Percentiles rank a stretch among this genome's conserved stretches.
These are phyloP conservation scores for Gentiana macrophylla DNA, from an alignment of 257 asterid genomes.

Conservation along the genomic window DNA sequence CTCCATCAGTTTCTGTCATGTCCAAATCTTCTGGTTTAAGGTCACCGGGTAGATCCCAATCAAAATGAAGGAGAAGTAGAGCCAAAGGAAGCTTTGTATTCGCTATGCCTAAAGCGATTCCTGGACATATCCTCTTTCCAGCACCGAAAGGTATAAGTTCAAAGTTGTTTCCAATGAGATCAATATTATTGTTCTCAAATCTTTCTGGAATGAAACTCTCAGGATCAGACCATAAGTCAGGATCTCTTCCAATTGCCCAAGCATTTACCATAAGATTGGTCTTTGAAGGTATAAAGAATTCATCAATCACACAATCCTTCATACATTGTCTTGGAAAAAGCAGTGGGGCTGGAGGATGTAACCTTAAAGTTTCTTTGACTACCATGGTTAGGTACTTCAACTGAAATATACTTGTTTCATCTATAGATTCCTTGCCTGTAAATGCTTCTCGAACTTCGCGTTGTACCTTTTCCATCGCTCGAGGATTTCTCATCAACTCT, in stretches of 20 bases:
- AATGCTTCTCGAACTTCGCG: neutral
- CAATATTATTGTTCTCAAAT: constrained; percentile 4
- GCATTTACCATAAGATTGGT: constrained; percentile 5
- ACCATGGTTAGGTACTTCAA: constrained; percentile 4
- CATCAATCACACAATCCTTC: constrained; percentile 5
- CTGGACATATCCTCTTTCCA: constrained; percentile 11
- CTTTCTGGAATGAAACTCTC: constrained; percentile 3
- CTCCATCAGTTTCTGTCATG: no score
- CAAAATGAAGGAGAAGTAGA: neutral
- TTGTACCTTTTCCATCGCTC: constrained; percentile 7
- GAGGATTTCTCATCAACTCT: no score
- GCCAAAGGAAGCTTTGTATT: no score
- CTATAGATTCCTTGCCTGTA: neutral
- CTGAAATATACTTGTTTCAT: constrained; percentile 1
- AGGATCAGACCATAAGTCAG: constrained; percentile 3
- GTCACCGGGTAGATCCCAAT: no score
- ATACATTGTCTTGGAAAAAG: neutral
- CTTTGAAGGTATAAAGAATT: neutral
- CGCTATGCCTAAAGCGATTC: no score
- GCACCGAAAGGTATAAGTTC: constrained; percentile 8
- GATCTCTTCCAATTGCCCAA: constrained; percentile 5
- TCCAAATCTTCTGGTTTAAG: no score
- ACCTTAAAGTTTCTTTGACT: no score
- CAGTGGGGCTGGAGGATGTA: neutral
- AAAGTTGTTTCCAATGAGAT: neutral